phyloP scores from a whole-genome alignment of 1,284 basidiomycete species.

The Hemileia vastatrix region DNA sequence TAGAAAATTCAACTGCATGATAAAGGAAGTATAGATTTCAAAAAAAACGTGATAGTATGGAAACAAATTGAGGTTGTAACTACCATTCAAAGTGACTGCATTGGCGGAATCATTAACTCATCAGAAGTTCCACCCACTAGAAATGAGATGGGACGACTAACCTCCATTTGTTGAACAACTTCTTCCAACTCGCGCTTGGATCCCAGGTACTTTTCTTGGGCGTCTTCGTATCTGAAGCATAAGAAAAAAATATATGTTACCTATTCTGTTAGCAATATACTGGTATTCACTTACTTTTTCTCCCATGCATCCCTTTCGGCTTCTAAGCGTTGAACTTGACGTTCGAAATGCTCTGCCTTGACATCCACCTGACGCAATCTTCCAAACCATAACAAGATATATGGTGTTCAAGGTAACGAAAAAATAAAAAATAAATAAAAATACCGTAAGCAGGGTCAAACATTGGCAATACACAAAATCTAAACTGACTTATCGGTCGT shows the following conservation, averaged over 20 bases:
- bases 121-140: too few relatives aligned
- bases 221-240: slow-evolving; percentile 53
- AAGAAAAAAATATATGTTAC: neutral
- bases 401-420: neutral
- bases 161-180: slow-evolving; percentile 67
- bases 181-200: slow-evolving; percentile 82
- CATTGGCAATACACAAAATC: neutral
- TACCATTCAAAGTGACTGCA: too few relatives aligned
- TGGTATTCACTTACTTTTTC: slow-evolving; percentile 68
- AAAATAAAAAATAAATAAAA: neutral
- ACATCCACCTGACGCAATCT: slow-evolving; percentile 95
- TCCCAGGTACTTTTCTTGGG: slow-evolving; percentile 60
- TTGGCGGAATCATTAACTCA: too few relatives aligned
- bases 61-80: too few relatives aligned
- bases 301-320: slow-evolving; percentile 90
- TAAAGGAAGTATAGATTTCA: too few relatives aligned
- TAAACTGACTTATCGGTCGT: slow-evolving; percentile 82
- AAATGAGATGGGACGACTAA: neutral
- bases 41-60: too few relatives aligned
- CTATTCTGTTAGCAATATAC: slow-evolving; percentile 47
- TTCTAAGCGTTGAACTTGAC: slow-evolving; percentile 75
- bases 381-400: slow-evolving; percentile 4
- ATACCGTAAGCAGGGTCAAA: neutral
- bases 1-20: too few relatives aligned
- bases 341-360: slow-evolving; percentile 97